Evolutionary conservation across 805 yeast genomes (phyloP), one percentile per base, ranked within the genome.

Genomic region (Nakazawaea populi): DNA sequence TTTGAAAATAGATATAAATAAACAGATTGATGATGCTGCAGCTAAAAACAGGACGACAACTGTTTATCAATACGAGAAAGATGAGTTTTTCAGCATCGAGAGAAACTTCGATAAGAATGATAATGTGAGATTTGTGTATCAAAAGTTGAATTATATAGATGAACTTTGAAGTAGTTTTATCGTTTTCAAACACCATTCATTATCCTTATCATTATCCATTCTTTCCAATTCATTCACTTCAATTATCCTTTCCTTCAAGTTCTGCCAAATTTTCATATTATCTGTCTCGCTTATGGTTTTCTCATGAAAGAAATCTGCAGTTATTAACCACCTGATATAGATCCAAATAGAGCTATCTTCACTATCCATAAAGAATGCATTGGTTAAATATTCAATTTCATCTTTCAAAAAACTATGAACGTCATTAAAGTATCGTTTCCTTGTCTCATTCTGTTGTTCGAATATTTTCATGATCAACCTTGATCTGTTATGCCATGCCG

Each of bases 311-410:
- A 77, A 67, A 10, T 63, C 64, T 37, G 75, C 75, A 6, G 75
- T 71, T 6, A 80, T 61, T 27, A 92, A 71, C 98, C 98, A 94
- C 47, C 83, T 78, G 52, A 89, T 74, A 62, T 91, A 94, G 1
- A 87, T 74, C 97, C 98, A 94, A 0, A 89, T 86, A 0, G 97
- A 87, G 42, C 95, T 91, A 62, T 94, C 99, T 48, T 88, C 92
- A 0, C 96, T 91, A 63, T 94, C 98, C 57, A 96, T 89, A 61
- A 83, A 89, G 68, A 89, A 80, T 0, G 98, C 99, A 31, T 88
- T 85, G 53, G 83, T 85, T 37, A 90, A 74, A 56, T 86, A 74
- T 3, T 75, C 76, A 41, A 90, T 66, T 64, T 94, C 99, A 18
- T 71, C 67, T 0, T 54, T 52, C 5, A 89, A 62, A 47, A 82